Percentiles rank a stretch among this genome's conserved stretches.
Evolutionary conservation across 768 basidiomycete genomes (phyloP).

Genomic region (Lentinula lateritia): DNA sequence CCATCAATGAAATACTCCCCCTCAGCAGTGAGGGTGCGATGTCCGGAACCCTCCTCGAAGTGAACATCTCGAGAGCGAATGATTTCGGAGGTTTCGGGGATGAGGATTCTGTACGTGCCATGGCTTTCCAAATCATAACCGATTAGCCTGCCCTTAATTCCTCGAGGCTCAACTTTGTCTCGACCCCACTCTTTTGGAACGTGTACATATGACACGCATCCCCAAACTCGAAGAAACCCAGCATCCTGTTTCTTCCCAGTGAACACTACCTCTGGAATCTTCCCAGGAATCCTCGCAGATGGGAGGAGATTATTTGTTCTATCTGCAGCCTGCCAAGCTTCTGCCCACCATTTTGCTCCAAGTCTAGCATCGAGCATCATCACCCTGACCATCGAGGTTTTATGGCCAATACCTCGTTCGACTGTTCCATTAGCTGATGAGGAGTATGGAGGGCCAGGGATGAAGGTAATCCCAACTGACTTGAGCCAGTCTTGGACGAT

Average conservation of each 20-base stretch:
- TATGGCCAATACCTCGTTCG: slow-evolving; percentile 7
- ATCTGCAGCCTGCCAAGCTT: neutral
- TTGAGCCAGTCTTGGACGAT: slow-evolving; percentile 9
- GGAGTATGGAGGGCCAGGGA: slow-evolving; percentile 1
- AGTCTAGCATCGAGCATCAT: slow-evolving; percentile 9
- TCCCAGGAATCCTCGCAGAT: neutral
- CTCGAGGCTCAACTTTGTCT: slow-evolving; percentile 2
- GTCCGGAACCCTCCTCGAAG: neutral
- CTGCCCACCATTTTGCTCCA: slow-evolving; percentile 9
- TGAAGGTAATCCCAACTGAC: slow-evolving; percentile 1
- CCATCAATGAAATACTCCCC: neutral
- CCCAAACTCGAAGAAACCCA: slow-evolving; percentile 15
- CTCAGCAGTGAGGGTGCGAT: neutral
- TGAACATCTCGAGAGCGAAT: neutral
- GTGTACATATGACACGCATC: slow-evolving; percentile 17
- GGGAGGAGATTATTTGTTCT: neutral
- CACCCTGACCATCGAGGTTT: neutral
- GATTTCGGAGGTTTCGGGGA: neutral
- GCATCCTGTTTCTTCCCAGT: slow-evolving; percentile 4
- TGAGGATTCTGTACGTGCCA: neutral
- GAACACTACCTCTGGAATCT: neutral
- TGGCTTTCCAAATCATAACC: neutral
- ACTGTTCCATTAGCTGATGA: slow-evolving; percentile 7
- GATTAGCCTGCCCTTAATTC: neutral
- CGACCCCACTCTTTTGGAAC: slow-evolving; percentile 12